Evolutionary conservation across 2,329 filamentous ascomycete species (phyloP).

Genomic region (Didymella sp.): DNA sequence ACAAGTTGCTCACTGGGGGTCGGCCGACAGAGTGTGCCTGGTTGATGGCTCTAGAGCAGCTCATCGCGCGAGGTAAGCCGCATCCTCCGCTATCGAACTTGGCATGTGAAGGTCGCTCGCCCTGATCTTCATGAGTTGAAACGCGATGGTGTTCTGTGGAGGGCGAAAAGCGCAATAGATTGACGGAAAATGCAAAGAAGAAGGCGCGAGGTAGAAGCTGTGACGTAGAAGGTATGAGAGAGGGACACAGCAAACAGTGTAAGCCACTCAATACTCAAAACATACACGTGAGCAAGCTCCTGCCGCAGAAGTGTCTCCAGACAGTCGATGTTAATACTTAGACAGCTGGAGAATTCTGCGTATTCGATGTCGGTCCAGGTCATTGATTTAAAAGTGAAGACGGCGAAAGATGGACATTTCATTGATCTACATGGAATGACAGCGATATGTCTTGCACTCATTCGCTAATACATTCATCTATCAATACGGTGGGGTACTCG

Average conservation of each 20-base stretch:
- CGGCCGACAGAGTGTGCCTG: neutral
- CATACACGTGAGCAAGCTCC: neutral
- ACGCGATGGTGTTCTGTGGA: neutral
- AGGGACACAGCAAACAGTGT: neutral
- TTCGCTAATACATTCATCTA: no score
- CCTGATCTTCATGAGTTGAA: neutral
- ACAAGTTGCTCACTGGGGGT: no score
- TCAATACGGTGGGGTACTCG: neutral
- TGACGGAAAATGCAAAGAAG: neutral
- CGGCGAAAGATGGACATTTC: no score
- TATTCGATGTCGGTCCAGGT: no score
- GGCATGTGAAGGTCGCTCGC: neutral
- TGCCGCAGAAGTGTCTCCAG: neutral
- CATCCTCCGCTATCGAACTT: neutral
- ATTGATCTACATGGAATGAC: no score
- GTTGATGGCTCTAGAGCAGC: neutral
- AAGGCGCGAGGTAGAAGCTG: neutral
- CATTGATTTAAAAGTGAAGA: no score
- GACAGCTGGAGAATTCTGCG: neutral
- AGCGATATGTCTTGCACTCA: no score
- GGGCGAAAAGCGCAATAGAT: neutral
- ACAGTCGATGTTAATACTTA: neutral
- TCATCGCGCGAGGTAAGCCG: neutral
- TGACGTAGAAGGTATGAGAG: neutral
- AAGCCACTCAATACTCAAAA: neutral